Conservation (phyloP, 2,329 filamentous ascomycete species). For the Epichloe sibirici region DNA sequence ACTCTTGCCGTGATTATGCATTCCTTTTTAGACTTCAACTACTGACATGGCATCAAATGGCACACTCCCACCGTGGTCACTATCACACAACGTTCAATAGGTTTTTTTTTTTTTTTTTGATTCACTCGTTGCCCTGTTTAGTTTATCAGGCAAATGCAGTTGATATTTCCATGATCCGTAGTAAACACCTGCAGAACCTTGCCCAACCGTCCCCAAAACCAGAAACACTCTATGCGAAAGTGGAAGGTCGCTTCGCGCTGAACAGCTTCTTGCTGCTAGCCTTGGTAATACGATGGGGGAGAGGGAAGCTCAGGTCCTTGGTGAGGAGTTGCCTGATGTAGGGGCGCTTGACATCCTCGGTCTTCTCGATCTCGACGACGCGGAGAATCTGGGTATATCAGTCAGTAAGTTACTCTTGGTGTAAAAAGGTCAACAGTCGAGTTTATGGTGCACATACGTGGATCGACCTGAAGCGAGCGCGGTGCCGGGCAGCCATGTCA, state of each 20-base stretch:
- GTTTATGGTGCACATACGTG: conserved; percentile 56
- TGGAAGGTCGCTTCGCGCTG: conserved; percentile 83
- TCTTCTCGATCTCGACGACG: conserved; percentile 94
- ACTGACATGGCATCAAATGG: conserved; percentile 3
- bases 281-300: conserved; percentile 90
- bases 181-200: conserved; percentile 48
- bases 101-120: conserved; percentile 15
- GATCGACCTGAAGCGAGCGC: conserved; percentile 90
- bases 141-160: conserved; percentile 43
- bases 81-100: conserved; percentile 10
- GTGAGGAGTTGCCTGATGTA: conserved; percentile 98
- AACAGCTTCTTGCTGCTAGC: conserved; percentile 80
- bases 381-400: conserved; percentile 66
- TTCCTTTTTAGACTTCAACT: conserved; percentile 7
- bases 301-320: conserved; percentile 96
- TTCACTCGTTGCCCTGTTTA: conserved; percentile 31
- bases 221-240: conserved; percentile 78
- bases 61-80: neutral
- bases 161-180: conserved; percentile 48
- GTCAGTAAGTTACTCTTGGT: conserved; percentile 4
- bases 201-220: conserved; percentile 37
- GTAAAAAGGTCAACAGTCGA: neutral
- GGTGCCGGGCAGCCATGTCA: conserved; percentile 99
- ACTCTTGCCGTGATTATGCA: conserved; percentile 1
- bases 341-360: conserved; percentile 86